Percentiles rank a stretch among this genome's conserved stretches.
These are phyloP conservation scores for Schizosaccharomyces versatilis DNA, from an alignment of 1,139 yeast species.

Conservation along the genomic window DNA sequence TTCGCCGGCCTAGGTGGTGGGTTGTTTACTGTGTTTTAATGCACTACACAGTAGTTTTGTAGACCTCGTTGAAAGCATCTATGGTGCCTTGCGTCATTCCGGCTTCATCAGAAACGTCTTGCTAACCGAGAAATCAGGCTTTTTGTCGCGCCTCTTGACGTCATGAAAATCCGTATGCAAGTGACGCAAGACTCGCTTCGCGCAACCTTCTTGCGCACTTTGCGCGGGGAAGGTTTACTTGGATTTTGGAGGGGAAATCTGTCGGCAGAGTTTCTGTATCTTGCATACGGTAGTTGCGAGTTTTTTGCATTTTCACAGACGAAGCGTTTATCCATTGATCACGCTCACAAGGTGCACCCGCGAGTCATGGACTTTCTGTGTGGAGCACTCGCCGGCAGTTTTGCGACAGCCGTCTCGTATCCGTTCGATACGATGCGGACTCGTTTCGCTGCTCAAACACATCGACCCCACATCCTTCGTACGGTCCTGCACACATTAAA, in stretches of 20 bases:
- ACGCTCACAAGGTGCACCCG: not conserved
- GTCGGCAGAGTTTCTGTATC: not conserved
- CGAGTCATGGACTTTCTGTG: not conserved
- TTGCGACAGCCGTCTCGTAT: not conserved
- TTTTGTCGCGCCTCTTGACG: not conserved
- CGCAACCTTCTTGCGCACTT: not conserved
- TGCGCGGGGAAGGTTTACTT: not conserved
- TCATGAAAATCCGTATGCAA: conserved; percentile 1
- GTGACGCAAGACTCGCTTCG: not conserved
- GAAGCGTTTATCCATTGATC: not conserved
- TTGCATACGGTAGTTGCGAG: not conserved
- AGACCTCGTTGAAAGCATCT: too few relatives aligned
- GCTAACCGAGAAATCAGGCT: not conserved
- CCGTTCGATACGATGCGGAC: not conserved
- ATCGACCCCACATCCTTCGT: not conserved
- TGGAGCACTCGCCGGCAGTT: not conserved
- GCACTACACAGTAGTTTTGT: too few relatives aligned
- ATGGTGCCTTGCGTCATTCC: too few relatives aligned
- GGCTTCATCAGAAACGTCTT: too few relatives aligned
- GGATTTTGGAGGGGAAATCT: not conserved
- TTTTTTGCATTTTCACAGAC: not conserved
- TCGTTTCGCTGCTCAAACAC: not conserved
- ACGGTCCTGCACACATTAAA: not conserved
- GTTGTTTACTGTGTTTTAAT: too few relatives aligned
- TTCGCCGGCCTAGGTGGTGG: too few relatives aligned